Conservation (phyloP, 169 alveolate genomes). For the Plasmodium knowlesi region DNA sequence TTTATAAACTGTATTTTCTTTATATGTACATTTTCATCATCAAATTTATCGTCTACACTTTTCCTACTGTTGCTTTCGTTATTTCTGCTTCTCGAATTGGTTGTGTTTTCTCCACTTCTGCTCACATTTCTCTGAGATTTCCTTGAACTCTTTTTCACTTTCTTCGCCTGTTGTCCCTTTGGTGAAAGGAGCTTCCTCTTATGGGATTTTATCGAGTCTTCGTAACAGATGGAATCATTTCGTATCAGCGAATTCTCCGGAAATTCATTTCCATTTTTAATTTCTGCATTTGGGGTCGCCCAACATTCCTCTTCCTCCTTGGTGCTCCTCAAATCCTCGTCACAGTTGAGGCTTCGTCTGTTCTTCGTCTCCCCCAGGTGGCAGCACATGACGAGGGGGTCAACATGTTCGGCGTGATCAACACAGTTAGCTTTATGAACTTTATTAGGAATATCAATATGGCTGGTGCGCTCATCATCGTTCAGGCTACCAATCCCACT, state of each 20-base stretch:
- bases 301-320: not conserved
- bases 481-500: not conserved
- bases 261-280: not conserved
- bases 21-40: slow-evolving; percentile 55
- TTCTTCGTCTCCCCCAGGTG: not conserved
- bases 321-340: not conserved
- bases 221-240: not conserved
- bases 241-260: not conserved
- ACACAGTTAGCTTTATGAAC: not conserved
- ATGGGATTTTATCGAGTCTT: not conserved
- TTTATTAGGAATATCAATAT: not conserved
- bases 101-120: slow-evolving; percentile 3
- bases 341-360: not conserved
- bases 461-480: not conserved
- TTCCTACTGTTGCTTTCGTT: slow-evolving; percentile 28
- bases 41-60: slow-evolving; percentile 13
- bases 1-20: slow-evolving; percentile 61
- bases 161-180: slow-evolving; percentile 21
- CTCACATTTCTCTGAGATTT: not conserved
- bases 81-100: slow-evolving; percentile 17
- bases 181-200: slow-evolving; percentile 11
- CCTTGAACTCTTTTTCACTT: slow-evolving; percentile 32
- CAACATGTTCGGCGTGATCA: not conserved
- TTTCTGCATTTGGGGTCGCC: not conserved
- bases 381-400: not conserved